Conservation (phyloP, 257 asterid species). For the Rehmannia glutinosa region DNA sequence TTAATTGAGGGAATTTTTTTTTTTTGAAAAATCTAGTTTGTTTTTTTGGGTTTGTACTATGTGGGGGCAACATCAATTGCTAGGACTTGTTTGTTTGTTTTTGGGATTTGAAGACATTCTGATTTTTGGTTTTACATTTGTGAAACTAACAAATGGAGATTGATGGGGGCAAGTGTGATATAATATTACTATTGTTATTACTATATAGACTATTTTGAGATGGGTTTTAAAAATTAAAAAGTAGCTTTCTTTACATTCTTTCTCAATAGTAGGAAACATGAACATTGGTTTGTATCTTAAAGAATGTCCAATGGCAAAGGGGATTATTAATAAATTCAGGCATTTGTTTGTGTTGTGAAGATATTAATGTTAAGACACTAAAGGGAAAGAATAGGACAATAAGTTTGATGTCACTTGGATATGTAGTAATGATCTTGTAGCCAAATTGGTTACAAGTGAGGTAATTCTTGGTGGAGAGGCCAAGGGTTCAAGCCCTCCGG, state of each 20-base stretch:
- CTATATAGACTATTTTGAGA: too few relatives aligned
- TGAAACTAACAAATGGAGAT: too few relatives aligned
- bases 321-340: constrained; percentile 4
- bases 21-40: too few relatives aligned
- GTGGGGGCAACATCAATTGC: too few relatives aligned
- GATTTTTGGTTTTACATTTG: constrained; percentile 15
- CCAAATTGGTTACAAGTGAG: too few relatives aligned
- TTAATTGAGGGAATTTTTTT: too few relatives aligned
- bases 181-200: too few relatives aligned
- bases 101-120: constrained; percentile 31
- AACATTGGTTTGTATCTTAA: constrained; percentile 21
- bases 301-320: constrained; percentile 15
- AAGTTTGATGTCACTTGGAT: background rate
- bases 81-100: constrained; percentile 30
- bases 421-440: too few relatives aligned
- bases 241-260: constrained; percentile 41
- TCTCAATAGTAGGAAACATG: constrained; percentile 21
- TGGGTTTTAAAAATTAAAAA: constrained; percentile 25
- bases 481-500: too few relatives aligned
- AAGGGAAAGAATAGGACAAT: constrained; percentile 6
- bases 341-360: background rate
- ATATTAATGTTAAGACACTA: constrained; percentile 1
- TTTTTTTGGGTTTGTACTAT: too few relatives aligned
- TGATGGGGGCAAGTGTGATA: too few relatives aligned
- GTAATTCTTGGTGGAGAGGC: too few relatives aligned